Conservation (phyloP, 208 protist species). For the Acanthamoeba healyi region DNA sequence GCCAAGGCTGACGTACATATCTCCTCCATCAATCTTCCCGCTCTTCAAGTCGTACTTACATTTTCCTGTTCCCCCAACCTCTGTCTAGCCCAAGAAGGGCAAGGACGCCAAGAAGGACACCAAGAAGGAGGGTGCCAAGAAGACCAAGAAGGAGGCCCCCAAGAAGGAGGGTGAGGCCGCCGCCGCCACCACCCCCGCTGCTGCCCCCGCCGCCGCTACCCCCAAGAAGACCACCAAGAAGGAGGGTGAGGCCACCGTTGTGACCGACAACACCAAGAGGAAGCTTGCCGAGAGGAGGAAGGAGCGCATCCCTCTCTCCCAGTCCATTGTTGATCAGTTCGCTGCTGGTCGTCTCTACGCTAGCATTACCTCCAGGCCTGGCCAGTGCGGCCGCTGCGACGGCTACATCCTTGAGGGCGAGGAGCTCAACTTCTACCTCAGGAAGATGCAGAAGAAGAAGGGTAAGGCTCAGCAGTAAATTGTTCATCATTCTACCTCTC, state of each 20-base stretch:
- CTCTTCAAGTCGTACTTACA: not conserved
- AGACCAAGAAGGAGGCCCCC: slow-evolving; percentile 12
- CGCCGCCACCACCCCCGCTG: slow-evolving; percentile 67
- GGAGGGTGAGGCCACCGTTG: slow-evolving; percentile 67
- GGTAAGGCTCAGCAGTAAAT: slow-evolving; percentile 63
- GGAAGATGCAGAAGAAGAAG: slow-evolving; percentile 99
- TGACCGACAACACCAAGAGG: slow-evolving; percentile 23
- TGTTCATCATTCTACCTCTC: not conserved
- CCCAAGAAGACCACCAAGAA: slow-evolving; percentile 70
- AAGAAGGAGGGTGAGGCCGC: slow-evolving; percentile 84
- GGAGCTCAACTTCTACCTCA: slow-evolving; percentile 99
- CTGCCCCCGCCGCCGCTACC: not conserved
- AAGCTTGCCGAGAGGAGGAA: slow-evolving; percentile 72
- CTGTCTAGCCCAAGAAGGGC: not conserved
- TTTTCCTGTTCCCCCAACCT: not conserved
- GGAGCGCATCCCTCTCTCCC: slow-evolving; percentile 83
- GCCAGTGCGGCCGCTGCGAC: slow-evolving; percentile 98
- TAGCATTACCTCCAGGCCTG: slow-evolving; percentile 96
- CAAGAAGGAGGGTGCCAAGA: slow-evolving; percentile 21
- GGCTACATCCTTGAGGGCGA: slow-evolving; percentile 99
- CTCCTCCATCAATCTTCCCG: not conserved
- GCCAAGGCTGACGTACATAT: slow-evolving; percentile 96
- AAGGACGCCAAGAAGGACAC: not conserved
- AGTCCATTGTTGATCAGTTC: slow-evolving; percentile 93
- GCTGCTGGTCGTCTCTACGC: slow-evolving; percentile 95